Evolutionary conservation across 2,329 filamentous ascomycete genomes (phyloP), one percentile per base, ranked within the genome.

Genomic region (Neopestalotiopsis clavispora): DNA sequence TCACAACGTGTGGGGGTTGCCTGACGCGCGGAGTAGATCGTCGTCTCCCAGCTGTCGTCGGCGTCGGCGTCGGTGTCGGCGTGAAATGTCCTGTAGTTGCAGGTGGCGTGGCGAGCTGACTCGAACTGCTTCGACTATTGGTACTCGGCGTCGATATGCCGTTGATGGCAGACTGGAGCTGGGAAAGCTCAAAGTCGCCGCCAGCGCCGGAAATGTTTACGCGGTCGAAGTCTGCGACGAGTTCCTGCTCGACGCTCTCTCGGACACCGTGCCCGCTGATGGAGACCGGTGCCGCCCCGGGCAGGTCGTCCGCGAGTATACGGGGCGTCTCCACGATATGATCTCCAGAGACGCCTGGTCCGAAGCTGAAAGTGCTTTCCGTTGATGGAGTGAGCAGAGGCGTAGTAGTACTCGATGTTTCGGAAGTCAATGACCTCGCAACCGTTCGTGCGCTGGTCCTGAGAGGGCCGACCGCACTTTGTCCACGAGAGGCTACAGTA

Each of bases 91-190:
- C 30, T 20, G 52, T 5, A 9, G 52, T 34, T 13, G 5, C 3
- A 30, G 30, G 12, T 23, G 32, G 30, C 12, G 63, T 66, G 3
- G 42, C 61, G 45, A 42, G 40, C 20, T n/a, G 20, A 20, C 40
- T 34, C 20, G 42, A 64, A 12, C 28, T 14, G 10, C 38, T 64
- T 49, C 32, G 17, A 38, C 20, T 28, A 28, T 28, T 64, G 61
- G 14, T n/a, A 10, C 2, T 49, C 14, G 38, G 14, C 12, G 61
- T 38, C 20, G 59, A 34, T 40, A 64, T 28, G 34, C 20, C 61
- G 20, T 64, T 20, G 42, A 64, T 64, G 17, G 61, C 61, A 45
- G 42, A 64, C 40, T 52, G 17, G 6, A 64, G 40, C n/a, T 64
- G 40, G 7, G 61, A 64, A 38, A 52, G 20, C 12, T 9, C 38